Evolutionary conservation across 768 basidiomycete genomes (phyloP).

Genomic region (Clitopilus hobsonii): DNA sequence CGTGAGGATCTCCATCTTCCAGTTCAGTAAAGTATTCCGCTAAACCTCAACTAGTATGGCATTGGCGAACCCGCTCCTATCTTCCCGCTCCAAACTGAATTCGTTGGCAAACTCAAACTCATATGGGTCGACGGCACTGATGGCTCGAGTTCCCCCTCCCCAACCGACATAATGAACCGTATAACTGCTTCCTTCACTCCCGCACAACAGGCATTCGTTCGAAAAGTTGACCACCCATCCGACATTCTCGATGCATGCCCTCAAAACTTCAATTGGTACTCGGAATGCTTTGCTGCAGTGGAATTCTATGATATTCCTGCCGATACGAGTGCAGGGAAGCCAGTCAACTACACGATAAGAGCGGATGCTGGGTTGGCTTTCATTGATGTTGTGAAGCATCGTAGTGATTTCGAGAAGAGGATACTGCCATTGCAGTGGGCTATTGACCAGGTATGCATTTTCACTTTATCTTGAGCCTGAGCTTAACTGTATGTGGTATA

Average conservation of each 20-base stretch:
- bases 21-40: neutral
- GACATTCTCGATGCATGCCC: slow-evolving; percentile 59
- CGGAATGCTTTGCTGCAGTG: slow-evolving; percentile 67
- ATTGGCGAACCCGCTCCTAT: slow-evolving; percentile 55
- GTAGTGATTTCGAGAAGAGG: slow-evolving; percentile 62
- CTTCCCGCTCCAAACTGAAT: slow-evolving; percentile 38
- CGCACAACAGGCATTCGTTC: slow-evolving; percentile 43
- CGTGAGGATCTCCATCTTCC: slow-evolving; percentile 30
- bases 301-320: slow-evolving; percentile 55
- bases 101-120: slow-evolving; percentile 47
- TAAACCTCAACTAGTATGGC: slow-evolving; percentile 46
- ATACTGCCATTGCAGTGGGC: slow-evolving; percentile 76
- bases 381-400: slow-evolving; percentile 63
- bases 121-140: slow-evolving; percentile 70
- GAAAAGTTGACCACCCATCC: slow-evolving; percentile 37
- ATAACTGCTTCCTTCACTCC: slow-evolving; percentile 50
- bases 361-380: slow-evolving; percentile 62
- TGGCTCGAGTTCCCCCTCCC: slow-evolving; percentile 47
- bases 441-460: slow-evolving; percentile 57
- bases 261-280: slow-evolving; percentile 68
- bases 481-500: slow-evolving; percentile 17
- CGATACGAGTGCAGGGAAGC: slow-evolving; percentile 20
- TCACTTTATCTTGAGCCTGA: slow-evolving; percentile 1
- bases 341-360: slow-evolving; percentile 65
- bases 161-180: slow-evolving; percentile 54